Conservation (phyloP, 345 rosid species). For the Eutrema yunnanense region DNA sequence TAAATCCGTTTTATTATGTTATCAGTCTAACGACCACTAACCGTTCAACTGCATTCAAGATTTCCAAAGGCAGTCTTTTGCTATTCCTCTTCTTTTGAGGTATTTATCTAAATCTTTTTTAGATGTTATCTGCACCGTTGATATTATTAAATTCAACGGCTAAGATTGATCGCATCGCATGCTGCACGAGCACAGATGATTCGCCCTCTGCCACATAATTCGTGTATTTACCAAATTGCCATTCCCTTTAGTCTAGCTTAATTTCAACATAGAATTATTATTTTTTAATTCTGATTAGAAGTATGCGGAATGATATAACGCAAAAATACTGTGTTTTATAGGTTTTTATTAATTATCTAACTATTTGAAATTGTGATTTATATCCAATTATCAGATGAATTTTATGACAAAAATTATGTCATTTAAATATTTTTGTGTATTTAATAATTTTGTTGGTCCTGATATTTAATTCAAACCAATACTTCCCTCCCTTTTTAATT, state of each 20-base stretch:
- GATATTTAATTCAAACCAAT: background rate
- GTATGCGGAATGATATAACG: background rate
- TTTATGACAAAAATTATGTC: background rate
- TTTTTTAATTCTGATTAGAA: background rate
- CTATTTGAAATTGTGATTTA: background rate
- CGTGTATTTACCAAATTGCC: background rate
- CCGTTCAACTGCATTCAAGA: constrained; percentile 22
- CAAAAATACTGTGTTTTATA: background rate
- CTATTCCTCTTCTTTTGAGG: constrained; percentile 19
- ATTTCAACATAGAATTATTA: background rate
- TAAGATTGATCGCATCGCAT: constrained; percentile 3
- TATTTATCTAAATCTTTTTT: background rate
- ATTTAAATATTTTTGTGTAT: background rate
- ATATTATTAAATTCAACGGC: constrained; percentile 3
- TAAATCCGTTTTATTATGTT: background rate
- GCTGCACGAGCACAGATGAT: constrained; percentile 1
- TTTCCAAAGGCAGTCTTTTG: constrained; percentile 26
- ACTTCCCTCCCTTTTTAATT: background rate
- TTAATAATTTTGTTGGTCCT: background rate
- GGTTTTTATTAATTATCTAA: background rate
- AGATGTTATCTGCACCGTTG: background rate
- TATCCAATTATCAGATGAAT: background rate
- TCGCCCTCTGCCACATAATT: background rate
- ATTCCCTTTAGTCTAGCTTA: background rate
- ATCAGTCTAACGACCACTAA: constrained; percentile 21